phyloP scores from a whole-genome alignment of 352 stramenopile species.

The Globisporangium acanthophoron region DNA sequence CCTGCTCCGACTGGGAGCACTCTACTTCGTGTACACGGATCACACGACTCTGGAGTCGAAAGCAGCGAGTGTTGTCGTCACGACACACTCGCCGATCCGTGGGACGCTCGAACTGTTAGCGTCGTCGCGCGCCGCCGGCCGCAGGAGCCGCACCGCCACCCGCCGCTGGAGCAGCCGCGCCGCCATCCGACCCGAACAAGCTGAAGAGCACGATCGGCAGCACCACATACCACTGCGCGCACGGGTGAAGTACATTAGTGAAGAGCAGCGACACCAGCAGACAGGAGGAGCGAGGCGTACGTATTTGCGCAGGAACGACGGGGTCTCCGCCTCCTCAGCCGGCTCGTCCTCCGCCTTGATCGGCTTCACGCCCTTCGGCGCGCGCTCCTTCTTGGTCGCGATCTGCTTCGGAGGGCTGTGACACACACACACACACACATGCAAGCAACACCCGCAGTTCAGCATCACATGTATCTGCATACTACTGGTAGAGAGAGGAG shows the following conservation, averaged over 20 bases:
- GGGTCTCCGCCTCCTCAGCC: constrained; percentile 45
- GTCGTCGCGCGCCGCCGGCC: constrained; percentile 24
- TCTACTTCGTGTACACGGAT: too few species aligned
- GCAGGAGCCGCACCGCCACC: constrained; percentile 18
- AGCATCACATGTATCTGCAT: not conserved
- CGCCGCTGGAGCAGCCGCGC: constrained; percentile 26
- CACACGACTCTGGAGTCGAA: too few species aligned
- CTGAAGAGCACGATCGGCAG: constrained; percentile 74
- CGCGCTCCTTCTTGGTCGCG: constrained; percentile 47
- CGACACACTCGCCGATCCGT: too few species aligned
- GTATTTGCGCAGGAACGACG: constrained; percentile 83
- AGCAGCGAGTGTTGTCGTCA: too few species aligned
- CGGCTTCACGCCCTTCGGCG: constrained; percentile 66
- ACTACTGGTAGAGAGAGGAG: not conserved
- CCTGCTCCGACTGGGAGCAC: too few species aligned
- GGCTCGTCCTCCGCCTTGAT: constrained; percentile 63
- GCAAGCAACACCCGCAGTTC: not conserved
- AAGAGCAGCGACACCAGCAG: constrained; percentile 4
- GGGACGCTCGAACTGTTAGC: constrained; percentile 17
- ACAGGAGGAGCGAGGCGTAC: constrained; percentile 30
- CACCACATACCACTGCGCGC: constrained; percentile 76
- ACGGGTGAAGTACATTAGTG: not conserved
- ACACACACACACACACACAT: not conserved
- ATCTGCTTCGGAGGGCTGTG: constrained; percentile 61
- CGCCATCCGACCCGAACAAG: constrained; percentile 53